phyloP scores from a whole-genome alignment of 768 basidiomycete species.

The Candolleomyces eurysporus region DNA sequence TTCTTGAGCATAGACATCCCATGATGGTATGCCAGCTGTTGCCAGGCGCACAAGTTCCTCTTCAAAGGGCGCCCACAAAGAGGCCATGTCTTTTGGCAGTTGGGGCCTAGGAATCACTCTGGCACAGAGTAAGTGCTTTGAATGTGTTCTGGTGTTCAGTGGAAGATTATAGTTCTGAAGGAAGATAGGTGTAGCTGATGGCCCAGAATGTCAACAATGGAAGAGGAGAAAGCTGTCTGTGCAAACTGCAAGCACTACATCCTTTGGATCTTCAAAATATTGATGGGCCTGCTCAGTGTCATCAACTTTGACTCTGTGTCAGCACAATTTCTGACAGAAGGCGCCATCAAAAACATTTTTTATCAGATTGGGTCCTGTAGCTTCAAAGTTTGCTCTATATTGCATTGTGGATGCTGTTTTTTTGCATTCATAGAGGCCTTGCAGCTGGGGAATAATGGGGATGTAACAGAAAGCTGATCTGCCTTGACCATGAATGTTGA shows the following conservation, averaged over 20 bases:
- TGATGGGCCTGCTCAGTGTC: constrained; percentile 18
- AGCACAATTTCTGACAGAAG: constrained; percentile 25
- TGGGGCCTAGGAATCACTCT: constrained; percentile 43
- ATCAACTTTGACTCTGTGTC: constrained; percentile 16
- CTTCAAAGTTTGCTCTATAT: constrained; percentile 24
- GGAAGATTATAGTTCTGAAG: constrained; percentile 42
- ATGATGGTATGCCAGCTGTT: constrained; percentile 32
- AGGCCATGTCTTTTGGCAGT: constrained; percentile 34
- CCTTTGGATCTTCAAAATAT: constrained; percentile 35
- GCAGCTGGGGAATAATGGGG: constrained; percentile 26
- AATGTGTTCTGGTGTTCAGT: constrained; percentile 31
- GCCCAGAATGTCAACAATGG: constrained; percentile 18
- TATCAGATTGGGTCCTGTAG: constrained; percentile 20
- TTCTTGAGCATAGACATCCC: constrained; percentile 8
- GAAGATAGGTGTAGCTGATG: constrained; percentile 41
- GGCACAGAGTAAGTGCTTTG: constrained; percentile 29
- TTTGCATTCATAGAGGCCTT: constrained; percentile 18
- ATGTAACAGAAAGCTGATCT: constrained; percentile 31
- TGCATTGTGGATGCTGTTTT: constrained; percentile 16
- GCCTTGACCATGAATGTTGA: not conserved
- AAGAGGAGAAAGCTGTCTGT: constrained; percentile 43
- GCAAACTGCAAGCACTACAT: constrained; percentile 42
- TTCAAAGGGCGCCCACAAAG: constrained; percentile 37
- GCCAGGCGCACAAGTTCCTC: constrained; percentile 34
- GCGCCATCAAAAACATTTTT: constrained; percentile 36